Conservation (phyloP, 495 filamentous ascomycete species). For the Haplographium delicatum region DNA sequence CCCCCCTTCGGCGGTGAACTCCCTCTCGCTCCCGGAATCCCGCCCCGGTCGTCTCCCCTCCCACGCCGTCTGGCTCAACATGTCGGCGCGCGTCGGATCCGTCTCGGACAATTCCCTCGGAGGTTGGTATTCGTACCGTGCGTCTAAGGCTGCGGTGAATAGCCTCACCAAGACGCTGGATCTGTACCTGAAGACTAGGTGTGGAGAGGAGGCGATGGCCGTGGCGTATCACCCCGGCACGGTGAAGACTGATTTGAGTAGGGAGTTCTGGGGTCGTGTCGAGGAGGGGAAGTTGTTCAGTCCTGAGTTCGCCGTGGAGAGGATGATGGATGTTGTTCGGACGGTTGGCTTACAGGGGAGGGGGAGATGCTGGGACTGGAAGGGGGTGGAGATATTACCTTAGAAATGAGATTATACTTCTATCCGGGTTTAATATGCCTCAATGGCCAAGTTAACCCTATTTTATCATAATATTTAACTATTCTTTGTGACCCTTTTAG, state of each 20-base stretch:
- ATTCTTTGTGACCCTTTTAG: neutral
- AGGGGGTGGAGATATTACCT: slow-evolving; percentile 62
- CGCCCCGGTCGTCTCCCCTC: slow-evolving; percentile 24
- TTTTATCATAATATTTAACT: too few relatives aligned
- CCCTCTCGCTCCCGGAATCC: too few relatives aligned
- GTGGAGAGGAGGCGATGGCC: slow-evolving; percentile 54
- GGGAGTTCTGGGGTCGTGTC: slow-evolving; percentile 62
- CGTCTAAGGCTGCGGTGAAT: slow-evolving; percentile 68
- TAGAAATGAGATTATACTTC: too few relatives aligned
- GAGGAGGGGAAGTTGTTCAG: slow-evolving; percentile 56
- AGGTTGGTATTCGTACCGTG: slow-evolving; percentile 74
- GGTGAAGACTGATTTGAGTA: slow-evolving; percentile 68
- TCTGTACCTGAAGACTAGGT: slow-evolving; percentile 49
- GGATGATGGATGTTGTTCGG: slow-evolving; percentile 50
- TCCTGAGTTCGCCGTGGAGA: slow-evolving; percentile 54
- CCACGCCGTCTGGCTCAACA: slow-evolving; percentile 59
- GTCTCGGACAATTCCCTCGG: slow-evolving; percentile 64
- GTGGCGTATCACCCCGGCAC: slow-evolving; percentile 80
- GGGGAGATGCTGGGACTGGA: slow-evolving; percentile 74
- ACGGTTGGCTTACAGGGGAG: slow-evolving; percentile 44
- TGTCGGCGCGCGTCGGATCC: slow-evolving; percentile 73
- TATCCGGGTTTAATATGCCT: too few relatives aligned
- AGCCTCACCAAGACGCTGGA: slow-evolving; percentile 68
- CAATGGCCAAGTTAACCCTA: too few relatives aligned
- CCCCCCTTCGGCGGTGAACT: neutral